Conservation (phyloP, 2,329 filamentous ascomycete genomes). For the Ascochyta fabae region DNA sequence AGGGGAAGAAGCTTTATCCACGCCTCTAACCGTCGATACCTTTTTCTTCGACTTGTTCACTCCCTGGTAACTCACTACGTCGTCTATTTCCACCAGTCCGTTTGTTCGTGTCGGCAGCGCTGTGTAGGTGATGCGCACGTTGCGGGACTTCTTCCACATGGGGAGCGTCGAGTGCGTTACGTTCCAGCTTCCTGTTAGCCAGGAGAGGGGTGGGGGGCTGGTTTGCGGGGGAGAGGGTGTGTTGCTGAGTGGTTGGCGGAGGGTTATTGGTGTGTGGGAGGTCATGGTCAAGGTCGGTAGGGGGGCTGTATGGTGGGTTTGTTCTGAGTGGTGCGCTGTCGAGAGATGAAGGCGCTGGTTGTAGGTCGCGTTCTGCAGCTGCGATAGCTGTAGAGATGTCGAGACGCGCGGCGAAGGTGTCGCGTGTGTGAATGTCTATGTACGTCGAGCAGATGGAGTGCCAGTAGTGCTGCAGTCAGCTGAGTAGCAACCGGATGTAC, state of each 20-base stretch:
- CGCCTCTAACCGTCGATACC: conserved; percentile 67
- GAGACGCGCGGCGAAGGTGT: too few relatives aligned
- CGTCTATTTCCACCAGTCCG: conserved; percentile 61
- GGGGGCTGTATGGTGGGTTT: background rate
- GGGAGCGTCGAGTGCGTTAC: conserved; percentile 50
- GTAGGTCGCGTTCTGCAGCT: too few relatives aligned
- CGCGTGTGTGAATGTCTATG: too few relatives aligned
- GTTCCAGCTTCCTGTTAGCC: conserved; percentile 44
- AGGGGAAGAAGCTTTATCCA: conserved; percentile 61
- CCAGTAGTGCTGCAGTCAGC: too few relatives aligned
- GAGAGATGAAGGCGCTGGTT: too few relatives aligned
- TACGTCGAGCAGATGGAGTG: too few relatives aligned
- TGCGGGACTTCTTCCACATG: conserved; percentile 82
- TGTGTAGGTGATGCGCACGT: conserved; percentile 80
- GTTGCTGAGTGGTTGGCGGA: conserved; percentile 39
- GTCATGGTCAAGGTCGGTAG: background rate
- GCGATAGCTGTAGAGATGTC: too few relatives aligned
- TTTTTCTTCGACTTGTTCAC: conserved; percentile 55
- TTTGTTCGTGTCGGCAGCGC: conserved; percentile 33
- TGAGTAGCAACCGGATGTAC: too few relatives aligned
- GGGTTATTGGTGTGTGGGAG: conserved; percentile 23
- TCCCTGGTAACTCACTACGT: conserved; percentile 74
- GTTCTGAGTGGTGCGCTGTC: background rate
- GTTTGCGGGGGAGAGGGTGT: conserved; percentile 18
- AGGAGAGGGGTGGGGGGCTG: conserved; percentile 37